Conservation (phyloP, 352 stramenopile genomes). For the Pythium insidiosum region DNA sequence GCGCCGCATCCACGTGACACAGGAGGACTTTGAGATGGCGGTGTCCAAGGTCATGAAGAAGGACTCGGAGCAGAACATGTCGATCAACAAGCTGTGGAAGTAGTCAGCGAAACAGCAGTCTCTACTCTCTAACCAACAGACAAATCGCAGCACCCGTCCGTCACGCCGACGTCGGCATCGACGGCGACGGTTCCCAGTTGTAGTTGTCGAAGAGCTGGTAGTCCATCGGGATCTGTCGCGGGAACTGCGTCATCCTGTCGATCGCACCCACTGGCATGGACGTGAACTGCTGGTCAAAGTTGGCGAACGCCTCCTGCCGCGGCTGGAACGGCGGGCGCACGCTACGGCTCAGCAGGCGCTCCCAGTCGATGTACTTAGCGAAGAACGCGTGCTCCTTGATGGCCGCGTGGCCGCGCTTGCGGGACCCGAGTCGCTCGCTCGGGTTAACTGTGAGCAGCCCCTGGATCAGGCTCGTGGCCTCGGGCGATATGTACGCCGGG, state of each 20-base stretch:
- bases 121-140: not conserved
- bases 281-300: conserved; percentile 86
- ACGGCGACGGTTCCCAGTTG: conserved; percentile 55
- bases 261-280: conserved; percentile 62
- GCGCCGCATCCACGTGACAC: conserved; percentile 98
- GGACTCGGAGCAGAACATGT: conserved; percentile 96
- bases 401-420: conserved; percentile 23
- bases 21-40: conserved; percentile 99
- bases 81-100: conserved; percentile 99
- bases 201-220: conserved; percentile 85
- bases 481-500: conserved; percentile 34
- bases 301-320: conserved; percentile 57
- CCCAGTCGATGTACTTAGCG: conserved; percentile 58
- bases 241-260: conserved; percentile 73
- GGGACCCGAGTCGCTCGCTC: conserved; percentile 41
- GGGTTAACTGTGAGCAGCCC: conserved; percentile 45
- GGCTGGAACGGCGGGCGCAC: conserved; percentile 55
- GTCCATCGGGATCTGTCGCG: conserved; percentile 66
- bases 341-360: conserved; percentile 29
- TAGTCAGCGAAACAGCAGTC: conserved; percentile 42
- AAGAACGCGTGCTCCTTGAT: conserved; percentile 71
- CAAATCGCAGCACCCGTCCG: not conserved
- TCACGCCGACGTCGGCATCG: not conserved
- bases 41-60: conserved; percentile 99
- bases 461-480: conserved; percentile 45